These are phyloP conservation scores for Haberlea rhodopensis DNA, from an alignment of 257 asterid species.

Conservation along the genomic window DNA sequence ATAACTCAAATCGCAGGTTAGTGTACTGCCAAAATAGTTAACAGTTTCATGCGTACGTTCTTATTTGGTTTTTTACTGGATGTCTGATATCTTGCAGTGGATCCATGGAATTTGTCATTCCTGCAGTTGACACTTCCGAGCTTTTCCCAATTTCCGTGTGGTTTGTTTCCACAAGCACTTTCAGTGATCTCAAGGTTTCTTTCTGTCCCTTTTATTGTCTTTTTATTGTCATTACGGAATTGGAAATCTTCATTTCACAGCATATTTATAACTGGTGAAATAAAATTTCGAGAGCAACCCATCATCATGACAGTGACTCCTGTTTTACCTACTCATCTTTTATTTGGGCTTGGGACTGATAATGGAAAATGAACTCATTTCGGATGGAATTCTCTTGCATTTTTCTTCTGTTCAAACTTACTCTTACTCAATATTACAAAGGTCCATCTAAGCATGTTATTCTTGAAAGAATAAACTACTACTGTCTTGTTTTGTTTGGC, in stretches of 20 bases:
- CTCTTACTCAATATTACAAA: not conserved
- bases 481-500: too few species aligned
- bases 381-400: not conserved
- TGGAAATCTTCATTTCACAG: not conserved
- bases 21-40: constrained; percentile 9
- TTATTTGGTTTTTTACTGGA: constrained; percentile 29
- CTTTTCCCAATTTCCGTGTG: constrained; percentile 64
- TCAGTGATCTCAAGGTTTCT: constrained; percentile 58
- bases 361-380: not conserved
- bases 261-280: not conserved
- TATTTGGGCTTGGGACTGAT: not conserved
- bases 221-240: not conserved
- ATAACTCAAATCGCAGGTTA: constrained; percentile 64
- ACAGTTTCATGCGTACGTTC: not conserved
- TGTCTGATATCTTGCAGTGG: constrained; percentile 46
- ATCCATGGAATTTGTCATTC: constrained; percentile 60
- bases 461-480: too few species aligned
- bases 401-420: not conserved
- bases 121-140: constrained; percentile 48
- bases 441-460: not conserved
- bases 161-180: constrained; percentile 52
- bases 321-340: too few species aligned
- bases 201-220: not conserved
- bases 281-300: not conserved
- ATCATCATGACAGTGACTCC: not conserved